These are phyloP conservation scores for Penicillium steckii DNA, from an alignment of 495 filamentous ascomycete species.

Conservation along the genomic window DNA sequence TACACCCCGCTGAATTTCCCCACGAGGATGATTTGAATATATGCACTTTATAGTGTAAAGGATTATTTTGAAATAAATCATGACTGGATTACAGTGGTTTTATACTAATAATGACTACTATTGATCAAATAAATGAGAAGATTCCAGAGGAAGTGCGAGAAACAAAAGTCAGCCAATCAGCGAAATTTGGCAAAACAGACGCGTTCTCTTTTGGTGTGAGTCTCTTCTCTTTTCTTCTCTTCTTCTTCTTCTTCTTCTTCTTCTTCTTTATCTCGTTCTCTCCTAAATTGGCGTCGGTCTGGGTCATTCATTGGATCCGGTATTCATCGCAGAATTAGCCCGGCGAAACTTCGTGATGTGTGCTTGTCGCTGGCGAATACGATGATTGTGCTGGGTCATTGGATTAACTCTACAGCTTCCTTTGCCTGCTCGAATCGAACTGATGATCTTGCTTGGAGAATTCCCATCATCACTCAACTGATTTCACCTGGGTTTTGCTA, in stretches of 20 bases:
- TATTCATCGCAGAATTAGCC: not conserved
- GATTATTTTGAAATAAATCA: too few relatives aligned
- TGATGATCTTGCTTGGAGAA: not conserved
- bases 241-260: not conserved
- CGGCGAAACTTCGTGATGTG: not conserved
- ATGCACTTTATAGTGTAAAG: too few relatives aligned
- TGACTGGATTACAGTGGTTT: too few relatives aligned
- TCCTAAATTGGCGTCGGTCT: not conserved
- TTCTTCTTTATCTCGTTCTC: not conserved
- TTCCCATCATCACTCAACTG: not conserved
- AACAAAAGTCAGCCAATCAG: not conserved
- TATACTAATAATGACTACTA: too few relatives aligned
- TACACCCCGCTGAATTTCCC: not conserved
- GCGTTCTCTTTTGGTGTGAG: not conserved
- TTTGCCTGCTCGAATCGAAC: not conserved
- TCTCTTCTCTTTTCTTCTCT: not conserved
- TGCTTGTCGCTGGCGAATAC: not conserved
- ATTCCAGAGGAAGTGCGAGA: not conserved
- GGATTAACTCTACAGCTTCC: not conserved
- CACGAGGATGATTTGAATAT: not conserved
- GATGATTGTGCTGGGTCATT: not conserved
- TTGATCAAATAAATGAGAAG: too few relatives aligned
- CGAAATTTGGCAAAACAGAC: not conserved
- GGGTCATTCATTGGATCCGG: not conserved
- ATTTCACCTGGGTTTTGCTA: not conserved